Conservation (phyloP, 129 eudicot species). For the Tanacetum coccineum region DNA sequence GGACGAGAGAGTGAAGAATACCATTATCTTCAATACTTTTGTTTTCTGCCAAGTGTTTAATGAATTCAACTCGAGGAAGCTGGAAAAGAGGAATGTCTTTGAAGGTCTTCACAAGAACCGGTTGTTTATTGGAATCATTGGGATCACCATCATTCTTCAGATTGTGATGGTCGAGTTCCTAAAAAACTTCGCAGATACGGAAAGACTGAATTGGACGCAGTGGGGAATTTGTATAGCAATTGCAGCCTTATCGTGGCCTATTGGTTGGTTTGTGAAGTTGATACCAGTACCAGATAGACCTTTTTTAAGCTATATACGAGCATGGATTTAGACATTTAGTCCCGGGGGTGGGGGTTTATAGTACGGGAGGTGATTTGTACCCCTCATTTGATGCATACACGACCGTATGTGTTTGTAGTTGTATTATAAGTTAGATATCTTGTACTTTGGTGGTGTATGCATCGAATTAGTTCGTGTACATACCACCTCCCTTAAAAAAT, state of each 20-base stretch:
- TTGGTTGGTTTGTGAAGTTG: not conserved
- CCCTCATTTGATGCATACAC: too few relatives aligned
- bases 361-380: too few relatives aligned
- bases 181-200: not conserved
- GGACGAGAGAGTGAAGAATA: not conserved
- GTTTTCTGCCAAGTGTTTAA: not conserved
- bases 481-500: not conserved
- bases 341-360: too few relatives aligned
- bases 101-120: constrained; percentile 4
- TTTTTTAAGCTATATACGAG: not conserved
- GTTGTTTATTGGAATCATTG: not conserved
- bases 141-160: not conserved
- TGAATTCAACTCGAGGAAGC: not conserved
- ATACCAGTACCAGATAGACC: not conserved
- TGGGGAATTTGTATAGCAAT: not conserved
- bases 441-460: too few relatives aligned
- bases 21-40: constrained; percentile 4
- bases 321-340: not conserved
- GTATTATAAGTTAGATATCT: too few relatives aligned
- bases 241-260: not conserved
- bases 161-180: not conserved
- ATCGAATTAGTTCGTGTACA: too few relatives aligned
- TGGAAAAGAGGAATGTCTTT: not conserved
- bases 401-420: too few relatives aligned
- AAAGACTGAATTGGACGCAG: not conserved